These are phyloP conservation scores for Wallemia mellicola DNA, from an alignment of 1,284 basidiomycete species.

Conservation along the genomic window DNA sequence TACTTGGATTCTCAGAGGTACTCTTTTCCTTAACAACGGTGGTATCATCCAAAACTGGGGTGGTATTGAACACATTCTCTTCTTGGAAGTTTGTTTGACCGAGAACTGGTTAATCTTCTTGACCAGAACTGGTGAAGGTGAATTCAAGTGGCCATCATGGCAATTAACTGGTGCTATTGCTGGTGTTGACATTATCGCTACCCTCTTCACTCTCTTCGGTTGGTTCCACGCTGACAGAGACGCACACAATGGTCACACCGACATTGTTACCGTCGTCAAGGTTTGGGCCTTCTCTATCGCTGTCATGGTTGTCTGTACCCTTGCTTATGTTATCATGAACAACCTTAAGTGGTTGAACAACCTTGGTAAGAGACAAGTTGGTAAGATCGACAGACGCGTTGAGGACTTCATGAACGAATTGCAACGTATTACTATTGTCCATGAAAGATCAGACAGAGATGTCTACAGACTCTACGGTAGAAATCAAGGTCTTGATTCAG, in stretches of 20 bases:
- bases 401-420: conserved; percentile 24
- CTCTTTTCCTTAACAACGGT: conserved; percentile 20
- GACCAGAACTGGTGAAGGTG: conserved; percentile 11
- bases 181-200: conserved; percentile 23
- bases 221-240: conserved; percentile 22
- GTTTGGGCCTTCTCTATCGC: conserved; percentile 24
- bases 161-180: conserved; percentile 22
- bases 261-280: conserved; percentile 24
- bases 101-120: conserved; percentile 27
- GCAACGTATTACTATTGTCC: conserved; percentile 22
- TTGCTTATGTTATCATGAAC: conserved; percentile 15
- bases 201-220: conserved; percentile 23
- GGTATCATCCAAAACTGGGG: conserved; percentile 26
- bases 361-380: conserved; percentile 19
- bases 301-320: conserved; percentile 20
- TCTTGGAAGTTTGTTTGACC: conserved; percentile 25
- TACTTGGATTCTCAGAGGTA: conserved; percentile 25
- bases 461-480: conserved; percentile 3
- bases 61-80: conserved; percentile 22
- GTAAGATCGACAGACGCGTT: conserved; percentile 19
- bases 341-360: conserved; percentile 20
- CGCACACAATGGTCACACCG: conserved; percentile 19
- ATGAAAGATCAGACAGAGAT: conserved; percentile 14
- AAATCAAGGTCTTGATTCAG: not conserved
- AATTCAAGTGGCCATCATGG: conserved; percentile 19